Base-by-base conservation (phyloP, 495 filamentous ascomycete species). In the Aspergillus bertholletiae region DNA sequence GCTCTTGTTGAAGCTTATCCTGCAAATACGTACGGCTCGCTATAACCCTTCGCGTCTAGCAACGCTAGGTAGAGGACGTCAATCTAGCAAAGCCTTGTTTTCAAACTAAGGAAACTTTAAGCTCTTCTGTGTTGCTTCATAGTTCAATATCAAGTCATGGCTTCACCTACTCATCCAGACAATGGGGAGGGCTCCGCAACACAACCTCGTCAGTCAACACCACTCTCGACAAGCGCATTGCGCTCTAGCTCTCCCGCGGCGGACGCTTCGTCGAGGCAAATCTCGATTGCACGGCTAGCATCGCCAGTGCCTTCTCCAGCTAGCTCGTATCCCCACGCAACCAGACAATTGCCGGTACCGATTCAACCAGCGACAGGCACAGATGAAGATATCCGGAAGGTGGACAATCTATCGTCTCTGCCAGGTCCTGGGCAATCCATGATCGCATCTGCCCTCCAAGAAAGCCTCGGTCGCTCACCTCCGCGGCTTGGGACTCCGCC, bases 351-450 rank as follows among this genome's bases (percentile, higher is more conserved):
- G 20, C 60, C 67, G 32, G 67, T 65, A 46, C 73, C 64, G 20
- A 70, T 56, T 56, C 77, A 57, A n/a, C 47, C 61, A 45, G 54
- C 27, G 23, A 61, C 52, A 35, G 58, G 53, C 26, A 53, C 55
- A 51, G 60, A 67, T 20, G 64, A 71, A 18, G 65, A 76, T 44
- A 70, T 76, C 50, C 58, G 65, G 20, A 64, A 60, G 46, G 62
- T 74, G 23, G 64, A 71, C 32, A 62, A 75, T 44, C 59, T 60
- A 18, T 68, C 75, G 17, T 82, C 79, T 11, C 57, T 80, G 12
- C 74, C 76, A 0, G 88, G 88, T 5, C 88, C 88, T 3, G 88
- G 88, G 2, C 77, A 88, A 21, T 91, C 88, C 26, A 88, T 88
- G 60, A 83, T 92, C 52, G 86, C 88, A 21, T 86, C 86, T 20